These are phyloP conservation scores for Moricandia moricandioides DNA, from an alignment of 345 rosid genomes.

Conservation along the genomic window DNA sequence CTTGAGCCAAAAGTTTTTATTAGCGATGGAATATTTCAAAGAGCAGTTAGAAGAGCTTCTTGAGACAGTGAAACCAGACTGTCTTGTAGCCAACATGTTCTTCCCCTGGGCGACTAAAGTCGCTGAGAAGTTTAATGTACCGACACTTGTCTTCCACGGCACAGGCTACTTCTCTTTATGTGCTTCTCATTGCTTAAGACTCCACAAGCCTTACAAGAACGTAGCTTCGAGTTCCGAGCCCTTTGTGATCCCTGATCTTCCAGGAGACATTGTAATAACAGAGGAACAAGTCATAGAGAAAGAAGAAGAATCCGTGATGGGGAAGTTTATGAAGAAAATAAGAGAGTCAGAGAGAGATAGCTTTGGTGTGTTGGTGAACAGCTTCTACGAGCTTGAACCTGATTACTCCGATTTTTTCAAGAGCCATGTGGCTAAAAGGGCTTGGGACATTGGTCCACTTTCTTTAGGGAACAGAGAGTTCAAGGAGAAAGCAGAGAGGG, in stretches of 20 bases:
- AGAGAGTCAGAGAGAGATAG: constrained; percentile 48
- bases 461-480: constrained; percentile 37
- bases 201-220: constrained; percentile 42
- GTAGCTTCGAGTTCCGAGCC: constrained; percentile 44
- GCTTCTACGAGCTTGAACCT: constrained; percentile 70
- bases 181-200: constrained; percentile 24
- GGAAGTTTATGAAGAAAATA: background rate
- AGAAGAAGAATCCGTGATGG: background rate
- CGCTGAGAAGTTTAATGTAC: constrained; percentile 49
- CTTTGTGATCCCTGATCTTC: constrained; percentile 49
- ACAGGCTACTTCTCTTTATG: constrained; percentile 44
- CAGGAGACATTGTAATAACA: constrained; percentile 45
- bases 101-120: constrained; percentile 57
- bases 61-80: constrained; percentile 42
- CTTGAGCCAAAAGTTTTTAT: constrained; percentile 25
- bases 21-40: constrained; percentile 37
- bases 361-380: constrained; percentile 65
- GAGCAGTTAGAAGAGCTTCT: constrained; percentile 48
- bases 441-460: constrained; percentile 65
- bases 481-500: constrained; percentile 48
- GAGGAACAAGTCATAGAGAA: constrained; percentile 32
- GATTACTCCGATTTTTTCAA: constrained; percentile 46
- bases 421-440: constrained; percentile 41
- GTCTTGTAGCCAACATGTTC: constrained; percentile 56
- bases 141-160: constrained; percentile 58